Percentiles rank a stretch among this genome's conserved stretches.
Evolutionary conservation across 495 filamentous ascomycete genomes (phyloP).

Genomic region (Annulohypoxylon bovei): DNA sequence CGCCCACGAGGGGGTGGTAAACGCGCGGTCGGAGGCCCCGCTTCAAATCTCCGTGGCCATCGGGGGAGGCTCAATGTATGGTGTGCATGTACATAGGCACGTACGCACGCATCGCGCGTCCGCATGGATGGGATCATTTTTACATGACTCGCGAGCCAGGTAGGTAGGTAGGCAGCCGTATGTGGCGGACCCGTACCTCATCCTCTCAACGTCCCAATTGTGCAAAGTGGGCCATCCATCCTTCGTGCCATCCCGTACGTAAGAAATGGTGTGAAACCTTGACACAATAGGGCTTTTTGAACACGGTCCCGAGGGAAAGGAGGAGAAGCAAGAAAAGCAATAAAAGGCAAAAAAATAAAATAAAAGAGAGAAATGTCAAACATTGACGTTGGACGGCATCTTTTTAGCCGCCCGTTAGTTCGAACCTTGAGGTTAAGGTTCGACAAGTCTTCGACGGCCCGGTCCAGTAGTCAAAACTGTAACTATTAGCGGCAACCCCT

Average conservation of each 20-base stretch:
- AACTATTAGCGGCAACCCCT: too few species aligned
- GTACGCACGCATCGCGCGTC: neutral
- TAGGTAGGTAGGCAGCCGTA: neutral
- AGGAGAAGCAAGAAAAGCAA: too few species aligned
- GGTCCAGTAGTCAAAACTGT: neutral
- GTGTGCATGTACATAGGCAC: neutral
- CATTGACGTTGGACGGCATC: neutral
- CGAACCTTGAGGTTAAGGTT: neutral
- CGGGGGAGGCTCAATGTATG: neutral
- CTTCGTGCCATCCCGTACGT: neutral
- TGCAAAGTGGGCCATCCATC: neutral
- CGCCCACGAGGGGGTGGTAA: neutral
- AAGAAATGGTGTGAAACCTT: neutral
- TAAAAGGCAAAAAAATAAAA: too few species aligned
- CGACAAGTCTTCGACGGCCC: constrained; percentile 1
- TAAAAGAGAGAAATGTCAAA: neutral
- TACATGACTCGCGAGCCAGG: neutral
- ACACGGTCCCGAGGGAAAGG: neutral
- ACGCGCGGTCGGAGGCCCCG: neutral
- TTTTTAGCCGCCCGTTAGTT: neutral
- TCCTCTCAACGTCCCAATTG: neutral
- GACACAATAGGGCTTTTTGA: neutral
- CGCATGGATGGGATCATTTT: neutral
- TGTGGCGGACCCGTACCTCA: neutral
- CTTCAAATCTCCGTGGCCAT: neutral